These are phyloP conservation scores for Leccinum rimulosum DNA, from an alignment of 768 basidiomycete genomes.

Conservation along the genomic window DNA sequence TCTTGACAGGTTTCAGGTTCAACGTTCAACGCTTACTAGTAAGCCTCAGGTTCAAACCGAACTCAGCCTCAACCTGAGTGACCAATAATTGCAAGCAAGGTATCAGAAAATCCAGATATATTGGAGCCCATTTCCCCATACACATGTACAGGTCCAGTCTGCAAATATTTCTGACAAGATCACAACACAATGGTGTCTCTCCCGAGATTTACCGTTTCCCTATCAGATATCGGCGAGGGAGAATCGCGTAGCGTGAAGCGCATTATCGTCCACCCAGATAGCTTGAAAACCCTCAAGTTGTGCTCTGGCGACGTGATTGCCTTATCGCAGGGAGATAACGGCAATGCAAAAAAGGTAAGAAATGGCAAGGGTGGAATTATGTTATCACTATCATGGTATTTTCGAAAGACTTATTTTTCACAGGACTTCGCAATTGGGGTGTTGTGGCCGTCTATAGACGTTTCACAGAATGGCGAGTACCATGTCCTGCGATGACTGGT, in stretches of 20 bases:
- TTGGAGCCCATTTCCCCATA: background rate
- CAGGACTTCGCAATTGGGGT: constrained; percentile 68
- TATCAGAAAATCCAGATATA: background rate
- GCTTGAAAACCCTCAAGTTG: constrained; percentile 57
- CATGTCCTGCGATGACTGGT: constrained; percentile 1
- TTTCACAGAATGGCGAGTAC: constrained; percentile 56
- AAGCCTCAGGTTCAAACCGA: background rate
- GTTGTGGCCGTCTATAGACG: constrained; percentile 72
- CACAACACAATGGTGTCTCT: constrained; percentile 21
- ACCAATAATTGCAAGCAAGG: background rate
- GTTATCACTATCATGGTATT: constrained; percentile 4
- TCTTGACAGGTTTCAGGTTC: constrained; percentile 7
- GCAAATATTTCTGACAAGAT: background rate
- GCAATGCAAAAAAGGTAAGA: constrained; percentile 35
- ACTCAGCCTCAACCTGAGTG: background rate
- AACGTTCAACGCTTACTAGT: background rate
- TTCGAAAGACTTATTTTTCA: constrained; percentile 18
- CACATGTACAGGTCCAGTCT: background rate
- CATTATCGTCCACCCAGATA: constrained; percentile 60
- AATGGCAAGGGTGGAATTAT: constrained; percentile 11
- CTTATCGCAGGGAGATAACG: constrained; percentile 42
- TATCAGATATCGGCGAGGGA: constrained; percentile 34
- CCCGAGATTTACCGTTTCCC: constrained; percentile 38
- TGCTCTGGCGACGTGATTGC: constrained; percentile 70
- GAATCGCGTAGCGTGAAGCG: constrained; percentile 57